A percentile compares a stretch with the other conserved stretches of the same genome.
Conservation (phyloP, 2,329 filamentous ascomycete species). For the Trichoderma sp. region DNA sequence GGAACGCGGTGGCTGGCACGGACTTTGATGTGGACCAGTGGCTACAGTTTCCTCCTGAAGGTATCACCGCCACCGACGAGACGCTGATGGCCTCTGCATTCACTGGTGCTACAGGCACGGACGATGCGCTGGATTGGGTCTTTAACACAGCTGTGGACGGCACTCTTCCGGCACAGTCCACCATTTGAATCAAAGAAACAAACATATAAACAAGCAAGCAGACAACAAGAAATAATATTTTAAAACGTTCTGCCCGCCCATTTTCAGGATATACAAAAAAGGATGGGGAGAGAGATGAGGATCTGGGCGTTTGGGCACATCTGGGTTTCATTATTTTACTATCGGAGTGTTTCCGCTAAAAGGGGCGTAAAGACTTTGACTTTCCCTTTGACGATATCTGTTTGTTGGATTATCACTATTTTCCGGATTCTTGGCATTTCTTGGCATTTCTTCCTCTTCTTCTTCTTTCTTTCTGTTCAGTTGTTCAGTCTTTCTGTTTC, state of each 20-base stretch:
- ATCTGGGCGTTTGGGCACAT: slow-evolving; percentile 12
- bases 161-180: not conserved
- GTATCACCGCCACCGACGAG: slow-evolving; percentile 47
- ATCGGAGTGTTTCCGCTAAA: not conserved
- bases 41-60: slow-evolving; percentile 60
- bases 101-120: slow-evolving; percentile 33
- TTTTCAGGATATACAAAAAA: not conserved
- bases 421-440: not conserved
- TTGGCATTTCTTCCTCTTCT: no score
- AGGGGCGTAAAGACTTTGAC: not conserved
- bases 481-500: not conserved
- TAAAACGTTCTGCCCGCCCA: not conserved
- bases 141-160: slow-evolving; percentile 37
- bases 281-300: slow-evolving; percentile 1
- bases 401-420: not conserved
- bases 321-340: not conserved
- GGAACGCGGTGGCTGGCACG: slow-evolving; percentile 56
- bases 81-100: slow-evolving; percentile 44
- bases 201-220: not conserved
- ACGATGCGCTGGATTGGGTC: slow-evolving; percentile 38
- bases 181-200: not conserved
- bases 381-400: not conserved
- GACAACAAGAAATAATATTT: not conserved
- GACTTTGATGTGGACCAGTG: slow-evolving; percentile 64
- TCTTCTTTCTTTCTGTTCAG: not conserved